Evolutionary conservation across 495 filamentous ascomycete genomes (phyloP).

Genomic region (Xylaria acuta): DNA sequence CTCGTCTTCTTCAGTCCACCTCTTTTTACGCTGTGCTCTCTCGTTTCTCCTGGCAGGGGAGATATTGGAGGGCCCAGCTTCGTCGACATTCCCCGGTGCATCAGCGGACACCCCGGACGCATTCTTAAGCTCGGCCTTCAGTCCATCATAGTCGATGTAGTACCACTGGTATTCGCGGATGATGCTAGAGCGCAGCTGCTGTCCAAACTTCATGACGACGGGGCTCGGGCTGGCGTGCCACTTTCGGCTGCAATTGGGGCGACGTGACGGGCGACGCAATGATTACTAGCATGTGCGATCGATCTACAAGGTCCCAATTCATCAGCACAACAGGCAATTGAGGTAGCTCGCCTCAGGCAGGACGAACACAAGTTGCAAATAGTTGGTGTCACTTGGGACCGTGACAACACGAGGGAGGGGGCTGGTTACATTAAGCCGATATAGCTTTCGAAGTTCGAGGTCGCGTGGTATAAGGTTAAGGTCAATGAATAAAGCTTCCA

Average conservation of each 20-base stretch:
- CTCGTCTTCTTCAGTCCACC: constrained; percentile 94
- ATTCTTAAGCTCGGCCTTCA: constrained; percentile 86
- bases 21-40: constrained; percentile 60
- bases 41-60: constrained; percentile 50
- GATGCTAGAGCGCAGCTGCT: constrained; percentile 90
- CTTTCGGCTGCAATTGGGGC: neutral
- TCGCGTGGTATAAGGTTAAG: too few species aligned
- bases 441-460: neutral
- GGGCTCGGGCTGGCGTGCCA: constrained; percentile 43
- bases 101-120: constrained; percentile 60
- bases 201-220: constrained; percentile 83
- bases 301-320: neutral
- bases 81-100: constrained; percentile 44
- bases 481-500: neutral
- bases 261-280: neutral
- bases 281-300: neutral
- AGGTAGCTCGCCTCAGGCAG: neutral
- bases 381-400: neutral
- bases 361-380: neutral
- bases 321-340: neutral
- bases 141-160: constrained; percentile 95
- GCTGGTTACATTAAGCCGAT: neutral
- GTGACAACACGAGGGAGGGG: neutral
- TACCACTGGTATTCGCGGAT: constrained; percentile 95
- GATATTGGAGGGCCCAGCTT: constrained; percentile 34